Conservation (phyloP, 2,329 filamentous ascomycete species). For the Trichoderma endophyticum region DNA sequence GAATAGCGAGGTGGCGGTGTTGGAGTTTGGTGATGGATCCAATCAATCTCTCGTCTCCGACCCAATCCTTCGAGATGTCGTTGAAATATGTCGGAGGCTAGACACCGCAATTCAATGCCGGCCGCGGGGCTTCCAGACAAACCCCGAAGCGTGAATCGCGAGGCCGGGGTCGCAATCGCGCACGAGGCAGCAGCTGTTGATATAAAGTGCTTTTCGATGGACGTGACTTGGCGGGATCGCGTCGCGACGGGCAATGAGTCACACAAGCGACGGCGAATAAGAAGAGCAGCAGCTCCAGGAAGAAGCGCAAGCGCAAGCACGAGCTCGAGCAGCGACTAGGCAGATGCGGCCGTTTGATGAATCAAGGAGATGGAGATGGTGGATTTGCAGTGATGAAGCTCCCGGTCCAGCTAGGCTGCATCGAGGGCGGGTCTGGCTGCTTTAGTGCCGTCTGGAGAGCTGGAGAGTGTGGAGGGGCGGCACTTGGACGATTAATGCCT, state of each 20-base stretch:
- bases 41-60: background rate
- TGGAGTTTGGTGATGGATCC: background rate
- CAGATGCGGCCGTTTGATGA: constrained; percentile 7
- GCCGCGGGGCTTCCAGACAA: background rate
- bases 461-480: background rate
- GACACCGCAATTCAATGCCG: background rate
- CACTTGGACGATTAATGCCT: background rate
- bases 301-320: background rate
- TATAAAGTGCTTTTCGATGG: background rate
- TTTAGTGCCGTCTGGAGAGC: background rate
- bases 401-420: constrained; percentile 1
- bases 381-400: background rate
- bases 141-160: background rate
- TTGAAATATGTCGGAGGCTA: background rate
- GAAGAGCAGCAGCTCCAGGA: background rate
- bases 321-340: background rate
- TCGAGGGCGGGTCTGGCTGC: constrained; percentile 7
- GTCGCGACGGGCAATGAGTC: constrained; percentile 8
- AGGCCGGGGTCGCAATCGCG: background rate
- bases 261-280: background rate
- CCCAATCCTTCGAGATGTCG: background rate
- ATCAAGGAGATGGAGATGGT: background rate
- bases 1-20: background rate
- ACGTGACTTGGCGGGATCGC: constrained; percentile 4
- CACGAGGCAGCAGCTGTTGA: constrained; percentile 2